Percentiles rank a stretch among this genome's conserved stretches.
These are phyloP conservation scores for Grigorovia humatica DNA, from an alignment of 805 yeast genomes.

Conservation along the genomic window DNA sequence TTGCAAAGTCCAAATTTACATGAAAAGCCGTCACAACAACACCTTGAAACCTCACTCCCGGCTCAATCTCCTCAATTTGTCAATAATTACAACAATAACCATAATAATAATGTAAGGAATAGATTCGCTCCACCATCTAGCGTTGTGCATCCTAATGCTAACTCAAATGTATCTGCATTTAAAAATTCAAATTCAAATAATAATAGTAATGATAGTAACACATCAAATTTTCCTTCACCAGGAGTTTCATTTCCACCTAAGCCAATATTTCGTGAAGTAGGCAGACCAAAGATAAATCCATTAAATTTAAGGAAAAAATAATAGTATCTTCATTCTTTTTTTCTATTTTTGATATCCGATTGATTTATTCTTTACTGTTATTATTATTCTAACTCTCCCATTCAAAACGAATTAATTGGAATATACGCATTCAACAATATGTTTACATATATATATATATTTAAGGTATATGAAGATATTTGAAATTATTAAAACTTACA, in stretches of 20 bases:
- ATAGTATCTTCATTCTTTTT: no score
- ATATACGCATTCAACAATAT: no score
- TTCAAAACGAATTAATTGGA: no score
- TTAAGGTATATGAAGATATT: no score
- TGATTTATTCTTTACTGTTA: slow-evolving; percentile 1
- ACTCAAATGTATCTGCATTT: slow-evolving; percentile 6
- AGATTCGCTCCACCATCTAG: slow-evolving; percentile 21
- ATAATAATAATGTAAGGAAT: background rate
- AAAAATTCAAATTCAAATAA: background rate
- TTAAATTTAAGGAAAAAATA: slow-evolving; percentile 9
- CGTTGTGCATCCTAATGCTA: slow-evolving; percentile 17
- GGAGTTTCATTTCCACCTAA: background rate
- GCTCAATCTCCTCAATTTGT: no score
- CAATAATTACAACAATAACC: background rate
- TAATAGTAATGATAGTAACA: background rate
- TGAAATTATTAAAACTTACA: no score
- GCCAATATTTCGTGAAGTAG: slow-evolving; percentile 19
- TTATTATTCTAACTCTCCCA: no score
- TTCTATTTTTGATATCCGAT: no score
- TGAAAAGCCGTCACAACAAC: background rate
- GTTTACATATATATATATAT: no score
- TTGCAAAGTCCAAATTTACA: background rate
- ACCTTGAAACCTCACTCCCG: no score
- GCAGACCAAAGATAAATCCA: slow-evolving; percentile 24
- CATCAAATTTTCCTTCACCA: background rate